Base-by-base conservation (phyloP, 345 rosid species). In the Eucalyptus regnans region DNA sequence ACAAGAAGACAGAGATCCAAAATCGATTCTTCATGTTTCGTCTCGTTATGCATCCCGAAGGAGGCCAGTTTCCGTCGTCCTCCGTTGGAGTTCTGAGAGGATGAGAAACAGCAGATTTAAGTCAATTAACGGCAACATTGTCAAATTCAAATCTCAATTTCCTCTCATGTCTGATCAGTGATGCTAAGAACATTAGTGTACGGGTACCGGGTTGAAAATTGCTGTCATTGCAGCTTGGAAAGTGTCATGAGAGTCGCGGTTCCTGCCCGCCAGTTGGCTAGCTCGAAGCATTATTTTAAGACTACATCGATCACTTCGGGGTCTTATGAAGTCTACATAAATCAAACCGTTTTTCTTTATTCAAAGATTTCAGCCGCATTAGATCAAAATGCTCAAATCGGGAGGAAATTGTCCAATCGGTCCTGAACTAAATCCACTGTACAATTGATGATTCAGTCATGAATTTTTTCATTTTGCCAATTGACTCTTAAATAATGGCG, bases 401-500 rank as follows among this genome's bases (percentile, higher is more conserved):
- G 13, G 7, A 33, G 15, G 8, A 76, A 76, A 37, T 37, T 37
- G 20, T 20, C 7, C 22, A 18, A 37, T 37, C 3, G 1, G 1
- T 71, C 27, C 1, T 37, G 0, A 76, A 76, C 27, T 9, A 10
- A 9, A 76, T 23, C 7, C 3, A 10, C 20, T 20, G 2, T 20
- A 20, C 8, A 1, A 2, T 18, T 3, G 27, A 5, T 2, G 18
- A 18, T 37, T 20, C 1, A 20, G 0, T 16, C 44, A 16, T 33
- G 1, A 71, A 3, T 6, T 2, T 33, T 33, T 17, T 6, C 9
- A 33, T 18, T 71, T 71, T 20, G 0, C 0, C 5, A 76, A 37
- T 41, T 6, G 0, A 20, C 14, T 37, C 0, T 0, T 37, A 37
- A 76, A 41, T 41, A 20, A 1, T 1, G 0, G 0, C 1, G 1